These are phyloP conservation scores for Xylaria arbuscula DNA, from an alignment of 2,329 filamentous ascomycete genomes.

Conservation along the genomic window DNA sequence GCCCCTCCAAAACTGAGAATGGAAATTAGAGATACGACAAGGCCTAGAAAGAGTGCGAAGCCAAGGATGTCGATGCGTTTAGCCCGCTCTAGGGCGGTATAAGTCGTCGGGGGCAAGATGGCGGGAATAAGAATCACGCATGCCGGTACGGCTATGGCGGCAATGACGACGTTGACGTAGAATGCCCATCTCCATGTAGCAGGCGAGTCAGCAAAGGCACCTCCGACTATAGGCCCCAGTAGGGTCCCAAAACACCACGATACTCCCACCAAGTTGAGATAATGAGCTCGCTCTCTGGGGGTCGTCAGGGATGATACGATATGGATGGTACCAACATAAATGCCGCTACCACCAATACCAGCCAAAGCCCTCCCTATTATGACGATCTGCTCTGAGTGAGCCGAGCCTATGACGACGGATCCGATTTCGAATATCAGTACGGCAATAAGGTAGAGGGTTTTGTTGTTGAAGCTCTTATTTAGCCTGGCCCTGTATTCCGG, in stretches of 20 bases:
- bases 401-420: conserved; percentile 16
- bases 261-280: background rate
- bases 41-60: conserved; percentile 15
- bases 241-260: background rate
- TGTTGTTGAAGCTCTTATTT: conserved; percentile 25
- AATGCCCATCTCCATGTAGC: background rate
- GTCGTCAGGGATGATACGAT: conserved; percentile 16
- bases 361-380: conserved; percentile 12
- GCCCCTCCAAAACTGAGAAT: conserved; percentile 25
- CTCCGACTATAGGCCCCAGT: background rate
- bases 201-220: background rate
- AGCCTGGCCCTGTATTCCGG: conserved; percentile 34
- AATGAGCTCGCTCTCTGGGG: background rate
- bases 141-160: background rate
- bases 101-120: background rate
- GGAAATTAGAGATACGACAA: conserved; percentile 6
- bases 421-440: conserved; percentile 22
- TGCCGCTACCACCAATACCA: conserved; percentile 24
- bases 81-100: background rate
- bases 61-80: background rate
- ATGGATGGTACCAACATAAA: conserved; percentile 22
- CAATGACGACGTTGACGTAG: background rate
- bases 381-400: background rate
- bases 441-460: conserved; percentile 22
- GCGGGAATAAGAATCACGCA: background rate